A percentile compares a stretch with the other conserved stretches of the same genome.
These are phyloP conservation scores for Pleomassaria siparia DNA, from an alignment of 2,329 filamentous ascomycete genomes.

Conservation along the genomic window DNA sequence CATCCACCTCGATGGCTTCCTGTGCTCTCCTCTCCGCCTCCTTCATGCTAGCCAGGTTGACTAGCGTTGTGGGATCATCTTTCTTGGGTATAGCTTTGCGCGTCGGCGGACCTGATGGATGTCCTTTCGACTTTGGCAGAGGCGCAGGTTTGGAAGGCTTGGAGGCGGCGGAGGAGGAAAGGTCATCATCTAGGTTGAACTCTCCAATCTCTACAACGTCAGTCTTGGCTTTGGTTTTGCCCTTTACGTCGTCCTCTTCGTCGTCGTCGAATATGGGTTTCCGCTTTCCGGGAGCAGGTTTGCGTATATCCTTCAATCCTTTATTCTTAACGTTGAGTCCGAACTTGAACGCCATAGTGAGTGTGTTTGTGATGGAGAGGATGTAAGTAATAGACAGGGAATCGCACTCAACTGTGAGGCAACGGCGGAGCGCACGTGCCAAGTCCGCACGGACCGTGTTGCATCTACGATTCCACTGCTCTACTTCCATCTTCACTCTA, in stretches of 20 bases:
- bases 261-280: constrained; percentile 55
- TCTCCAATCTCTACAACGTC: constrained; percentile 58
- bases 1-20: constrained; percentile 67
- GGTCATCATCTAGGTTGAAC: constrained; percentile 59
- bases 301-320: constrained; percentile 20
- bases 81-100: constrained; percentile 42
- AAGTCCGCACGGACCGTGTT: constrained; percentile 13
- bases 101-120: constrained; percentile 33
- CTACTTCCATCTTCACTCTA: not conserved
- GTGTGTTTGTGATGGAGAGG: constrained; percentile 3
- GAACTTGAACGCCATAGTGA: constrained; percentile 50
- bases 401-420: not conserved
- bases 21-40: constrained; percentile 65
- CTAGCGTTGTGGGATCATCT: constrained; percentile 44
- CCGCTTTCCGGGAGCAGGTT: constrained; percentile 29
- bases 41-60: constrained; percentile 67
- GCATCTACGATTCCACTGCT: not conserved
- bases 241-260: constrained; percentile 55
- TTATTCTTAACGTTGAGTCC: constrained; percentile 66
- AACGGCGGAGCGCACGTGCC: constrained; percentile 13
- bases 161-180: constrained; percentile 26
- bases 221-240: constrained; percentile 39
- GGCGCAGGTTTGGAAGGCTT: constrained; percentile 26
- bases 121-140: constrained; percentile 42
- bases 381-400: not conserved